phyloP scores from a whole-genome alignment of 2,329 filamentous ascomycete species.

The Phyllosticta ampelicida region DNA sequence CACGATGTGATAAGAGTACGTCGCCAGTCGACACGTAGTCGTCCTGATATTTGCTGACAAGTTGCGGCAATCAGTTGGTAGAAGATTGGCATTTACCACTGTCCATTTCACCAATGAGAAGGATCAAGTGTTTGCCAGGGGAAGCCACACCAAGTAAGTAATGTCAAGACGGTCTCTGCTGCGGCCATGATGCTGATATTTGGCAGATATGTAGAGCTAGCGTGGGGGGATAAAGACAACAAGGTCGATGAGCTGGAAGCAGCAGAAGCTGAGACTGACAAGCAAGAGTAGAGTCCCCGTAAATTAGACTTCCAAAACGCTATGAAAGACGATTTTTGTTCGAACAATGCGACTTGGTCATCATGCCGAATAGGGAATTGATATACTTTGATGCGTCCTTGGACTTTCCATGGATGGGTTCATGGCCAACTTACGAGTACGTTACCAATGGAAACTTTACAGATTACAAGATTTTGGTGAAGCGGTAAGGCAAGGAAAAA shows the following conservation, averaged over 20 bases:
- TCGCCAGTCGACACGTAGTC: not conserved
- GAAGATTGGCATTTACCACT: conserved; percentile 53
- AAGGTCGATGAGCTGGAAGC: conserved; percentile 44
- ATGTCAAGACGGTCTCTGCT: not conserved
- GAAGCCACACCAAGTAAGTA: conserved; percentile 55
- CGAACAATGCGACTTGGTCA: not conserved
- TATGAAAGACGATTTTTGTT: not conserved
- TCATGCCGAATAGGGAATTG: not conserved
- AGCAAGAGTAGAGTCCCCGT: not conserved
- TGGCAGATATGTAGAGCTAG: conserved; percentile 45
- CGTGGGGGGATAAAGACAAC: conserved; percentile 53
- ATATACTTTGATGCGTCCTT: not conserved
- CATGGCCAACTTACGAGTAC: not conserved
- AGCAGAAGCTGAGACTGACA: not conserved
- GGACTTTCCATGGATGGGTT: not conserved
- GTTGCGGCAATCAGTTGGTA: conserved; percentile 40
- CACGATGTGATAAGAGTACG: conserved; percentile 54
- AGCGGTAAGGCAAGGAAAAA: not conserved
- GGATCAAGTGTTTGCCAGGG: conserved; percentile 50
- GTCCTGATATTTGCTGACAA: not conserved
- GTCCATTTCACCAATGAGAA: conserved; percentile 51
- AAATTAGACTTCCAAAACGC: not conserved
- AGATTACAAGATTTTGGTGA: not conserved
- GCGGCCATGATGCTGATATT: not conserved
- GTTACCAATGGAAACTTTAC: not conserved